Percentiles rank a stretch among this genome's conserved stretches.
Conservation (phyloP, 208 protist genomes). For the Leishmania martiniquensis region DNA sequence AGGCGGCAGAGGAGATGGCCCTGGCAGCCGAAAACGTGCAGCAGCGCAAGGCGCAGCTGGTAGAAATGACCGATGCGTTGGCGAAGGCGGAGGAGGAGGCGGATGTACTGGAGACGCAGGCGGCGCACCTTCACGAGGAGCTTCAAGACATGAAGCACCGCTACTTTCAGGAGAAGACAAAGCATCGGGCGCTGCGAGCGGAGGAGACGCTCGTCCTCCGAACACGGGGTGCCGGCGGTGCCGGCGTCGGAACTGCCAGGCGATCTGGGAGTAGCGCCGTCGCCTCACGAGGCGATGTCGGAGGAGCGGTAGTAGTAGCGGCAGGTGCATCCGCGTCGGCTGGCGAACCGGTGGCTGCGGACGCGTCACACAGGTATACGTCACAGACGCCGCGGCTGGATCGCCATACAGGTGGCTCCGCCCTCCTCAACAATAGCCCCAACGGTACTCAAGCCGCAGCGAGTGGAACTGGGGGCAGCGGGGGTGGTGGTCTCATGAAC, state of each 20-base stretch:
- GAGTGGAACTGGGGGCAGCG: neutral
- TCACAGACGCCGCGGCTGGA: neutral
- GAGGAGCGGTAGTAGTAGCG: slow-evolving; percentile 2
- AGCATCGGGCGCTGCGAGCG: slow-evolving; percentile 69
- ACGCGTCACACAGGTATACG: neutral
- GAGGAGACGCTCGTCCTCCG: slow-evolving; percentile 49
- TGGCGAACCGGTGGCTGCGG: neutral
- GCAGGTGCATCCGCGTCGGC: neutral
- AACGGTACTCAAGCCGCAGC: neutral
- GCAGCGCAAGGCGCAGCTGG: slow-evolving; percentile 93
- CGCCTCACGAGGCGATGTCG: neutral
- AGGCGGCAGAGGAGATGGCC: slow-evolving; percentile 96
- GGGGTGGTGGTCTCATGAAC: neutral
- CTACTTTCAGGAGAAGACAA: slow-evolving; percentile 92
- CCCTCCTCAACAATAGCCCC: neutral
- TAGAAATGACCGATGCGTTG: slow-evolving; percentile 70
- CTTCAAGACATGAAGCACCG: slow-evolving; percentile 92
- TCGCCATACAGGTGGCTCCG: neutral
- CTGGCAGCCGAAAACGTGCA: slow-evolving; percentile 94
- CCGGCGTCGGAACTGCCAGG: neutral
- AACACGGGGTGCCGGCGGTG: slow-evolving; percentile 41
- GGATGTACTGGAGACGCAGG: slow-evolving; percentile 90
- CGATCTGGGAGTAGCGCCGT: neutral
- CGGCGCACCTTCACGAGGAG: slow-evolving; percentile 85
- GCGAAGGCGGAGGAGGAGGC: slow-evolving; percentile 60